Percentiles rank a stretch among this genome's conserved stretches.
Evolutionary conservation across 257 asterid species (phyloP).

Genomic region (Penstemon davidsonii): DNA sequence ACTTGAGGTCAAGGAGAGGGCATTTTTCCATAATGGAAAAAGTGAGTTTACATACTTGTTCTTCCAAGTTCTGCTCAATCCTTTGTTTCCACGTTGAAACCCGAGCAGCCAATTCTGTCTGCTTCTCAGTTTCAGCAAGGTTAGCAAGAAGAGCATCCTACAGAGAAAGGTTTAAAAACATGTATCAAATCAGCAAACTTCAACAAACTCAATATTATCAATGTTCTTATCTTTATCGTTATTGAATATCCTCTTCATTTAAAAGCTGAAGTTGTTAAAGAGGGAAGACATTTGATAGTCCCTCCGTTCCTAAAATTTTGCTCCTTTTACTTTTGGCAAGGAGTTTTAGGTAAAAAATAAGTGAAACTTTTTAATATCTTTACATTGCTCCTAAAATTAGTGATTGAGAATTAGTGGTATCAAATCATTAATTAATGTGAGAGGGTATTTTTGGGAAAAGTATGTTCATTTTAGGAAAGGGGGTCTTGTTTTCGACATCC

Average conservation of each 20-base stretch:
- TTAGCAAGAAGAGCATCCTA: slow-evolving; percentile 85
- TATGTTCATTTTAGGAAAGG: no score
- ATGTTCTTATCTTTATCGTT: not conserved
- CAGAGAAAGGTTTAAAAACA: slow-evolving; percentile 26
- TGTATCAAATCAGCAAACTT: slow-evolving; percentile 20
- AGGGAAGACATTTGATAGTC: no score
- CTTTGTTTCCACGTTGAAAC: slow-evolving; percentile 95
- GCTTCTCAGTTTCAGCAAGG: slow-evolving; percentile 81
- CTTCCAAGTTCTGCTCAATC: slow-evolving; percentile 80
- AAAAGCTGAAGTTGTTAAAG: no score
- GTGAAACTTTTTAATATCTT: no score
- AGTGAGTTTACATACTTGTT: slow-evolving; percentile 54
- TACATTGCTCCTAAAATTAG: no score
- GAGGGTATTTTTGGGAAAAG: no score
- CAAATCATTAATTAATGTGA: no score
- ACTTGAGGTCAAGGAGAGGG: slow-evolving; percentile 1
- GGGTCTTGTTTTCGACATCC: no score
- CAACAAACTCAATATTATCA: not conserved
- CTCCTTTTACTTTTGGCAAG: no score
- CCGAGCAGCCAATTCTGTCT: slow-evolving; percentile 78
- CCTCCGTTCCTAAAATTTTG: not conserved
- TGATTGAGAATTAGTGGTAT: no score
- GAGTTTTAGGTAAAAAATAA: no score
- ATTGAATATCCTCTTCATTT: no score
- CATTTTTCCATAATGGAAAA: not conserved